A percentile compares a stretch with the other conserved stretches of the same genome.
These are phyloP conservation scores for Aspergillus awamori DNA, from an alignment of 2,329 filamentous ascomycete genomes.

Conservation along the genomic window DNA sequence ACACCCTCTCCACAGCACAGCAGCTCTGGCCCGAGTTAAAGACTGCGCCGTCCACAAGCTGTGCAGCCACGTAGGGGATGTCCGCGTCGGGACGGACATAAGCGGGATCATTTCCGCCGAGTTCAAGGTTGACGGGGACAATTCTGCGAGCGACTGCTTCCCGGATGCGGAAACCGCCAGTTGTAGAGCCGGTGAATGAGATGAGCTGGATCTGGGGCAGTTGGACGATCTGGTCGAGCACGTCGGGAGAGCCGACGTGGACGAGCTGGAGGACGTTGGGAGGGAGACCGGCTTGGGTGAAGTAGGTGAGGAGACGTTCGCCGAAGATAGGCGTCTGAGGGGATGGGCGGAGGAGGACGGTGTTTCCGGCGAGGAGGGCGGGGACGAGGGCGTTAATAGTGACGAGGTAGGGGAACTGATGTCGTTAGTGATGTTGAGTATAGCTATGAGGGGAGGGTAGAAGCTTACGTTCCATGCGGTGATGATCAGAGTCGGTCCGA, in stretches of 20 bases:
- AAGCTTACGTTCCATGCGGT: conserved; percentile 84
- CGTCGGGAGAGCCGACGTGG: conserved; percentile 74
- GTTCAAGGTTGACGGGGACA: conserved; percentile 80
- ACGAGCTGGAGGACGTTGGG: conserved; percentile 82
- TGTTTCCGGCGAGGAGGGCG: conserved; percentile 83
- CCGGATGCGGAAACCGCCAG: conserved; percentile 79
- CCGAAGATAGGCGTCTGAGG: conserved; percentile 88
- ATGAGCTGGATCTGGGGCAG: conserved; percentile 74
- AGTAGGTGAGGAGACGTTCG: conserved; percentile 75
- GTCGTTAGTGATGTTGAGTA: background rate
- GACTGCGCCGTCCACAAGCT: conserved; percentile 86
- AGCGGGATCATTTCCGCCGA: conserved; percentile 90
- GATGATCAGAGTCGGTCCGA: conserved; percentile 81
- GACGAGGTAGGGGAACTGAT: conserved; percentile 86
- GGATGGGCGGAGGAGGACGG: conserved; percentile 86
- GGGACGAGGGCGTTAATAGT: conserved; percentile 86
- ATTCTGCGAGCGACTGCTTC: conserved; percentile 78
- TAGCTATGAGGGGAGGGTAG: background rate
- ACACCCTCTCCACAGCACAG: conserved; percentile 85
- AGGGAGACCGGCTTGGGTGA: conserved; percentile 77
- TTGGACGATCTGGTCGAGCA: conserved; percentile 75
- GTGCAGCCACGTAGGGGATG: conserved; percentile 80
- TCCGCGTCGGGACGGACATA: conserved; percentile 84
- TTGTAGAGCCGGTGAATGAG: conserved; percentile 89
- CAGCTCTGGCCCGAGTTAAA: conserved; percentile 97